Conservation (phyloP, 495 filamentous ascomycete genomes). For the Penicillium bovifimosum region DNA sequence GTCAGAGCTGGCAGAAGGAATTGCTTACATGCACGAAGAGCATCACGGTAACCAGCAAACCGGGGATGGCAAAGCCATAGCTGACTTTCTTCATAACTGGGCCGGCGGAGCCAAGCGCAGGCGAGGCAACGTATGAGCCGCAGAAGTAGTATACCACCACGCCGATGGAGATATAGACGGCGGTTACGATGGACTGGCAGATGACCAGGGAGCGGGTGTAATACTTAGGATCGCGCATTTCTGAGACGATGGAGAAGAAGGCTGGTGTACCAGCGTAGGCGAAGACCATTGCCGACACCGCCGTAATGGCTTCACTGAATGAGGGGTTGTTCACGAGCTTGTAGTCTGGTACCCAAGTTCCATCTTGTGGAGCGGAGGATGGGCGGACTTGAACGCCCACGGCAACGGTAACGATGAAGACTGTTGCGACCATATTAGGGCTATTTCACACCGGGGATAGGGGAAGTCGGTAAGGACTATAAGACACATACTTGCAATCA, state of each 20-base stretch:
- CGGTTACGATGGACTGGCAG: conserved; percentile 42
- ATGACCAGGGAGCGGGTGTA: conserved; percentile 53
- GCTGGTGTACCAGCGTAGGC: conserved; percentile 57
- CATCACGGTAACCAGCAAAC: conserved; percentile 29
- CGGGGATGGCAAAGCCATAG: conserved; percentile 69
- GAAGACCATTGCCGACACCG: conserved; percentile 65
- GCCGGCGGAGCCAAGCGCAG: conserved; percentile 64
- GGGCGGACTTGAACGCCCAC: conserved; percentile 50
- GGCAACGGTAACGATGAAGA: conserved; percentile 64
- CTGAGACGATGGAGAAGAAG: conserved; percentile 67
- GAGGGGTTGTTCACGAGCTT: conserved; percentile 24
- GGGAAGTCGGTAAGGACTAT: conserved; percentile 17
- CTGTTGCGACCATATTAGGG: conserved; percentile 33
- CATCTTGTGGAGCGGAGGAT: conserved; percentile 27
- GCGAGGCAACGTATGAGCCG: conserved; percentile 60
- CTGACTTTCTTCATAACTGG: conserved; percentile 58
- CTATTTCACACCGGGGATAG: background rate
- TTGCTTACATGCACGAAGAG: conserved; percentile 28
- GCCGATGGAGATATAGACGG: conserved; percentile 61
- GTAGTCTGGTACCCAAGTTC: conserved; percentile 28
- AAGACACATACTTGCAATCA: conserved; percentile 35
- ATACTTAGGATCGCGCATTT: conserved; percentile 63
- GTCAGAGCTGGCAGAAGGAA: background rate
- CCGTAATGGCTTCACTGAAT: conserved; percentile 45
- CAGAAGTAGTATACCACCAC: conserved; percentile 65